Percentiles rank a stretch among this genome's conserved stretches.
Evolutionary conservation across 352 stramenopile genomes (phyloP).

Genomic region (Halophytophthora polymorphica): DNA sequence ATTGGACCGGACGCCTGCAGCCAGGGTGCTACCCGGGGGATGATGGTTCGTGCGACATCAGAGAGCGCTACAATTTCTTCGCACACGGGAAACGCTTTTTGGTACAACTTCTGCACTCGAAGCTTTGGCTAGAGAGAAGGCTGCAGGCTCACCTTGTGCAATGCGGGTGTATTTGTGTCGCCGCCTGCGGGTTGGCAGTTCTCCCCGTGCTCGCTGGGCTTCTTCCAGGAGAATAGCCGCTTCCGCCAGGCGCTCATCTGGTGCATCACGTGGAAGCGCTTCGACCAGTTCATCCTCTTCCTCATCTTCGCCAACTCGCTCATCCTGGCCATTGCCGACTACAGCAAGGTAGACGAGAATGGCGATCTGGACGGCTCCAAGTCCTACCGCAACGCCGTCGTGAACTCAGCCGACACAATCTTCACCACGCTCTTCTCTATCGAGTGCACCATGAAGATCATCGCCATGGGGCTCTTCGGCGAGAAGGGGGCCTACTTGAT

Average conservation of each 20-base stretch:
- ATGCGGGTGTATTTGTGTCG: not conserved
- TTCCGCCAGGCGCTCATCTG: slow-evolving; percentile 60
- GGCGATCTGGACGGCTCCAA: slow-evolving; percentile 38
- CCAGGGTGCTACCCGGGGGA: slow-evolving; percentile 50
- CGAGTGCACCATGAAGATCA: slow-evolving; percentile 89
- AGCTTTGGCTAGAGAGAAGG: slow-evolving; percentile 1
- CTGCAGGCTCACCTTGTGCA: not conserved
- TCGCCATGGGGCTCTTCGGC: slow-evolving; percentile 76
- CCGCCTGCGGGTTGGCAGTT: slow-evolving; percentile 30
- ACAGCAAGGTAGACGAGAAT: slow-evolving; percentile 46
- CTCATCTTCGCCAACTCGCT: slow-evolving; percentile 82
- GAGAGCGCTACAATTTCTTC: slow-evolving; percentile 65
- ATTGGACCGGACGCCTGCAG: slow-evolving; percentile 10
- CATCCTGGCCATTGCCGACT: slow-evolving; percentile 79
- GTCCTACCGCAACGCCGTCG: slow-evolving; percentile 52
- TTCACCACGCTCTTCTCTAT: slow-evolving; percentile 80
- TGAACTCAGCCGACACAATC: slow-evolving; percentile 49
- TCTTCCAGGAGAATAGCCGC: slow-evolving; percentile 44
- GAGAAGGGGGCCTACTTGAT: slow-evolving; percentile 77
- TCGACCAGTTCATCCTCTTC: slow-evolving; percentile 84
- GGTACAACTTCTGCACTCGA: slow-evolving; percentile 14
- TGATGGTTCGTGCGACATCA: slow-evolving; percentile 47
- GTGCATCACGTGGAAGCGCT: slow-evolving; percentile 69
- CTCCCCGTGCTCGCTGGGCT: slow-evolving; percentile 46
- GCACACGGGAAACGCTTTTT: slow-evolving; percentile 55